A percentile compares a stretch with the other conserved stretches of the same genome.
phyloP scores from a whole-genome alignment of 2,329 filamentous ascomycete genomes.

The Aspergillus texensis region DNA sequence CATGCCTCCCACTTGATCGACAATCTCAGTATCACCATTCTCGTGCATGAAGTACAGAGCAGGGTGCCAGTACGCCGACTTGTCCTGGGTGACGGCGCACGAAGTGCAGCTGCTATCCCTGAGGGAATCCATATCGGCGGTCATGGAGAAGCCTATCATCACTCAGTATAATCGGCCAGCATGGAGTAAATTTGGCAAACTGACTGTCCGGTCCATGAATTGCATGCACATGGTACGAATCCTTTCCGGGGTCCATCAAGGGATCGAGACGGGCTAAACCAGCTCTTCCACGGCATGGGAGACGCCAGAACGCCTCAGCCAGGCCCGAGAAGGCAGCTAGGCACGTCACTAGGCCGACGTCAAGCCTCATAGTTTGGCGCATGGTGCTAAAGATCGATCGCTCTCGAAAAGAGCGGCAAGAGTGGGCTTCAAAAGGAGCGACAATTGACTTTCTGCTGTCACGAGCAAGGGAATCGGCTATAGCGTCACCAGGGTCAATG shows the following conservation, averaged over 20 bases:
- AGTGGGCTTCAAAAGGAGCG: constrained; percentile 19
- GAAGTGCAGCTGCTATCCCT: constrained; percentile 71
- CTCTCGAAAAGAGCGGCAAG: constrained; percentile 17
- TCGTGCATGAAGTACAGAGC: constrained; percentile 74
- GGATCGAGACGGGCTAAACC: constrained; percentile 77
- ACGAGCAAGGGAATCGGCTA: constrained; percentile 18
- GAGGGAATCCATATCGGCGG: constrained; percentile 61
- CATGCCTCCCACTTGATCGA: constrained; percentile 78
- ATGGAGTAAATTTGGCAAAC: constrained; percentile 38
- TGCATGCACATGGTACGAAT: constrained; percentile 70
- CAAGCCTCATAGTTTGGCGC: constrained; percentile 19
- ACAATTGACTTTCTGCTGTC: constrained; percentile 10
- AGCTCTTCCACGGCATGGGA: constrained; percentile 74
- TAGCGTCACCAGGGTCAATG: constrained; percentile 16
- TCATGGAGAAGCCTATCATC: constrained; percentile 64
- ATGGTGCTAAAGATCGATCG: constrained; percentile 15
- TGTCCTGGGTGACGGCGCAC: constrained; percentile 77
- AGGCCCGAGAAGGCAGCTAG: constrained; percentile 33
- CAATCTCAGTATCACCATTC: constrained; percentile 68
- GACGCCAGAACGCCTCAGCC: constrained; percentile 79
- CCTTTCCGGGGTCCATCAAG: constrained; percentile 63
- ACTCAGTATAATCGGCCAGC: constrained; percentile 12
- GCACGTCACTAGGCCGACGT: constrained; percentile 27
- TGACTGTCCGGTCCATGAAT: constrained; percentile 76
- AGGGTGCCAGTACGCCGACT: constrained; percentile 87